Percentiles rank a stretch among this genome's conserved stretches.
These are phyloP conservation scores for Solanum chilense DNA, from an alignment of 257 asterid species.

Conservation along the genomic window DNA sequence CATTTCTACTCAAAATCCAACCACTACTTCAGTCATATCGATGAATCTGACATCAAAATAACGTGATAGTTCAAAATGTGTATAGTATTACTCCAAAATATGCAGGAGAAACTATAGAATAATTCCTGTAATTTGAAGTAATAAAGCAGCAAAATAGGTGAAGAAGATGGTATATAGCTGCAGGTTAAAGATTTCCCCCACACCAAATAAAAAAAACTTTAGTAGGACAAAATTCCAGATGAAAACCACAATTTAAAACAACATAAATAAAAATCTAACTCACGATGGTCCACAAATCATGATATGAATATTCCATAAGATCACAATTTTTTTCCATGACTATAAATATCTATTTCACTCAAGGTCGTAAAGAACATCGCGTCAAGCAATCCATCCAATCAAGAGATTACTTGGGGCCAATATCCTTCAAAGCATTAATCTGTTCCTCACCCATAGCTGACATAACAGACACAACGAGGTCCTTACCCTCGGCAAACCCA, in stretches of 20 bases:
- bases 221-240: neutral
- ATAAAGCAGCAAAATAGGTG: neutral
- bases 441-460: slow-evolving; percentile 98
- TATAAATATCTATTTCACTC: neutral
- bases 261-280: neutral
- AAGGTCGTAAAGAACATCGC: neutral
- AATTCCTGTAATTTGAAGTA: neutral
- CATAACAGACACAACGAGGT: slow-evolving; percentile 87
- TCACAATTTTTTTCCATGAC: neutral
- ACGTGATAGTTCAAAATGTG: no score
- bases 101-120: neutral
- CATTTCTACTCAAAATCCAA: no score
- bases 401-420: slow-evolving; percentile 42
- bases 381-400: neutral
- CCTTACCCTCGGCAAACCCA: slow-evolving; percentile 83
- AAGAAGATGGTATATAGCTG: neutral
- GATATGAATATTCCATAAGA: neutral
- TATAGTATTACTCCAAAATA: neutral
- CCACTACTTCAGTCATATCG: no score
- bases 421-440: slow-evolving; percentile 75
- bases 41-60: no score
- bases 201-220: neutral
- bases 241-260: neutral
- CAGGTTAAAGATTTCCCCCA: neutral
- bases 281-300: neutral